Conservation (phyloP, 2,329 filamentous ascomycete genomes). For the Neopestalotiopsis clavispora region DNA sequence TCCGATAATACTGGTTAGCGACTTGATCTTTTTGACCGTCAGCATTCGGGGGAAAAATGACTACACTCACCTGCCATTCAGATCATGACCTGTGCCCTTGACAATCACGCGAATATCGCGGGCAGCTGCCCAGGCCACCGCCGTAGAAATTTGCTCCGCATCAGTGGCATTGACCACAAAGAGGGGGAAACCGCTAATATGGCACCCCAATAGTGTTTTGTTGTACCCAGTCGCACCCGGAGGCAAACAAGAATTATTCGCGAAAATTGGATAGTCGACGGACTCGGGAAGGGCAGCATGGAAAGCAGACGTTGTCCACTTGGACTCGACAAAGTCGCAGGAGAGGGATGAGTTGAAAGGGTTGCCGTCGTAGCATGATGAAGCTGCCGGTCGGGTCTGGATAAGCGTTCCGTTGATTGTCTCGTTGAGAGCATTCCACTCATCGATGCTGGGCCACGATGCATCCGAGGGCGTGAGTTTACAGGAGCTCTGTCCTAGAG, state of each 20-base stretch:
- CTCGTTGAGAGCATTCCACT: neutral
- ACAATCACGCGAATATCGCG: constrained; percentile 51
- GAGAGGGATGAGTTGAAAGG: constrained; percentile 6
- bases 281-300: neutral
- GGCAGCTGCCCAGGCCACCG: constrained; percentile 39
- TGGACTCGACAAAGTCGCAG: neutral
- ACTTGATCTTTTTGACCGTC: neutral
- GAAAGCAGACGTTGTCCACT: neutral
- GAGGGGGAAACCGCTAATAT: constrained; percentile 26
- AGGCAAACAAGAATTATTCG: constrained; percentile 14
- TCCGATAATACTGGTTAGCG: constrained; percentile 33
- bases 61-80: neutral
- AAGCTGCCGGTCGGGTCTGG: neutral
- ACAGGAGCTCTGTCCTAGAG: neutral
- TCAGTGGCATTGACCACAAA: constrained; percentile 25
- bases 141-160: constrained; percentile 23
- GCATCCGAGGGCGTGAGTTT: neutral
- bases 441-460: neutral
- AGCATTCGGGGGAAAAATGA: neutral
- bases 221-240: constrained; percentile 27
- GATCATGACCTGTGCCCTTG: constrained; percentile 54
- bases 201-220: neutral
- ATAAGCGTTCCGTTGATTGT: neutral
- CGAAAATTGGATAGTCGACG: constrained; percentile 3
- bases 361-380: neutral